Base-by-base conservation (phyloP, 257 asterid species). In the Perilla frutescens region DNA sequence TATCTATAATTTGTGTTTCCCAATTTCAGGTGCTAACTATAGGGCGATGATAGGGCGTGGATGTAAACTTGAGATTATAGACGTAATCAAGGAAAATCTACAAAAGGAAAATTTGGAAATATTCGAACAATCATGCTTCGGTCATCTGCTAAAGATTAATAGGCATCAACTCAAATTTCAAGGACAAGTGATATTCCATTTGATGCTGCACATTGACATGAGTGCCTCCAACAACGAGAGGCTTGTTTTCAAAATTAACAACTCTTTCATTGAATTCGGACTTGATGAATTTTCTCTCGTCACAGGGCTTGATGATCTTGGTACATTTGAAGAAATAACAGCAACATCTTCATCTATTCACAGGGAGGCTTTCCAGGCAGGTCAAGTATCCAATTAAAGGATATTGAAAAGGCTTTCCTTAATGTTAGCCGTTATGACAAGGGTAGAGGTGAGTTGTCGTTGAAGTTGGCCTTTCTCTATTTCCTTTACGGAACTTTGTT, bases 401-500 rank as follows among this genome's bases (percentile, higher is more conserved):
- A 34, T 34, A 1, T 59, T 34, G 4, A 5, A 59, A 15, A 59
- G 3, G 29, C 45, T 0, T 59, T 59, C 26, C 45, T 59, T 59
- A 6, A 34, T 0, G 12, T 8, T 55, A 56, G 14, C 8, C 36
- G 7, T 55, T 3, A 5, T 34, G 4, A 59, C 6, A 1, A 34
- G 26, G 65, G 45, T 3, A 59, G 4, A 13, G 29, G 29, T 5
- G 29, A 59, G 34, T 5, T 13, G 29, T 11, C 26, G 8, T 34
- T 59, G 65, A 59, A 36, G 65, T 36, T 34, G 26, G 65, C 65
- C 20, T 59, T 59, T 45, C 45, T 59, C 43, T 59, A 59, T 59
- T 36, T 59, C 2, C 65, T 59, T 5, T 34, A 59, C 13, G 45
- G 65, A 59, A 36, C 9, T 59, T 6, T 59, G 45, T 59, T 59